phyloP scores from a whole-genome alignment of 768 basidiomycete species.

The Pulveroboletus ravenelii region DNA sequence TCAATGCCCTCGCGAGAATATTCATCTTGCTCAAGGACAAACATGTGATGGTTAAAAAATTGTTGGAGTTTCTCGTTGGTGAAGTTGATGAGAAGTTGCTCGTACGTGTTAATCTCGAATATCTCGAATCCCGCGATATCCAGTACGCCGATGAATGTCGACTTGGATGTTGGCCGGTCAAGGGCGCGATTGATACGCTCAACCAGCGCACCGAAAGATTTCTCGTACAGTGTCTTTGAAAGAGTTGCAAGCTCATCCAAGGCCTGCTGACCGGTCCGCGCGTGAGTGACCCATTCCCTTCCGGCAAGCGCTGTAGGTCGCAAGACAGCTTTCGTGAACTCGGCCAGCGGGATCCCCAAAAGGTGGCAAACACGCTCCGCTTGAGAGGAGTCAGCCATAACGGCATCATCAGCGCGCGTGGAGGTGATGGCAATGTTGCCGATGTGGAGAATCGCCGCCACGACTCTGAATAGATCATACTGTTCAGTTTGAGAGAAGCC shows the following conservation, averaged over 20 bases:
- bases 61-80: slow-evolving; percentile 99
- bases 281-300: slow-evolving; percentile 94
- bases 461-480: slow-evolving; percentile 86
- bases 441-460: slow-evolving; percentile 91
- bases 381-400: slow-evolving; percentile 77
- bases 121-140: slow-evolving; percentile 99
- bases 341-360: slow-evolving; percentile 79
- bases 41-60: slow-evolving; percentile 99
- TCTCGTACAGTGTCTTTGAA: slow-evolving; percentile 96
- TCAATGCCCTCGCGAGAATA: slow-evolving; percentile 94
- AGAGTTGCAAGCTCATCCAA: slow-evolving; percentile 87
- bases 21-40: slow-evolving; percentile 98
- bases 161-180: slow-evolving; percentile 87
- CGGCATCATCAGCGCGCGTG: slow-evolving; percentile 72
- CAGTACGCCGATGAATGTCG: slow-evolving; percentile 94
- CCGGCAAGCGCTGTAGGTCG: slow-evolving; percentile 91
- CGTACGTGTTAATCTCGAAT: slow-evolving; percentile 89
- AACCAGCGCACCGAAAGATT: slow-evolving; percentile 89
- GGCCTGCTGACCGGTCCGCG: slow-evolving; percentile 86
- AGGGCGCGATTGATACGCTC: slow-evolving; percentile 93
- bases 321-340: slow-evolving; percentile 85
- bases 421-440: slow-evolving; percentile 86
- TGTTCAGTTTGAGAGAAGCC: slow-evolving; percentile 86
- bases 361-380: slow-evolving; percentile 88
- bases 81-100: slow-evolving; percentile 97